phyloP scores from a whole-genome alignment of 2,329 filamentous ascomycete species.

The Xylogone sp. region DNA sequence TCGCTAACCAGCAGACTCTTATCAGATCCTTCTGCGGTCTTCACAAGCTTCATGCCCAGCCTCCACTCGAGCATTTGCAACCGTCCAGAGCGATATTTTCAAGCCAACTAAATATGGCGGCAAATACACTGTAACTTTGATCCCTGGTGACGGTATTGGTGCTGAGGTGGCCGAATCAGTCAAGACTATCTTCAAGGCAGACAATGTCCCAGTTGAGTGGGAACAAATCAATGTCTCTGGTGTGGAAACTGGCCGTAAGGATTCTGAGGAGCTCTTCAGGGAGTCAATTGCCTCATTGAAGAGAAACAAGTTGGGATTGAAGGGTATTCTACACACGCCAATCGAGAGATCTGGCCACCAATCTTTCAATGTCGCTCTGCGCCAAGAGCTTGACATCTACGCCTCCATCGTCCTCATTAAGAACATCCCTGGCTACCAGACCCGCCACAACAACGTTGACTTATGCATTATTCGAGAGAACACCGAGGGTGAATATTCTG shows the following conservation, averaged over 20 bases:
- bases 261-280: constrained; percentile 91
- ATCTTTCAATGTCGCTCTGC: constrained; percentile 98
- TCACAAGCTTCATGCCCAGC: constrained; percentile 23
- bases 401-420: constrained; percentile 97
- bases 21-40: constrained; percentile 30
- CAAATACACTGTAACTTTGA: constrained; percentile 98
- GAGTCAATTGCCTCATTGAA: constrained; percentile 93
- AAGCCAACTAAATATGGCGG: constrained; percentile 85
- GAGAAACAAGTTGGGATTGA: constrained; percentile 98
- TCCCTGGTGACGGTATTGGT: constrained; percentile 98
- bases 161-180: constrained; percentile 97
- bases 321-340: constrained; percentile 97
- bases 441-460: constrained; percentile 94
- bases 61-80: constrained; percentile 55
- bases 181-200: constrained; percentile 99
- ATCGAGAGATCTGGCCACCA: constrained; percentile 96
- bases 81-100: constrained; percentile 92
- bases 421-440: constrained; percentile 98
- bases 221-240: constrained; percentile 96
- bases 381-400: constrained; percentile 99
- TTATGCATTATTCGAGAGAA: constrained; percentile 99
- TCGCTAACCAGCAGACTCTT: constrained; percentile 21
- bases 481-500: constrained; percentile 99
- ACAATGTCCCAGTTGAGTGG: constrained; percentile 98
- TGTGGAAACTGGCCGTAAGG: constrained; percentile 76